These are phyloP conservation scores for Claviceps africana DNA, from an alignment of 2,329 filamentous ascomycete genomes.

Conservation along the genomic window DNA sequence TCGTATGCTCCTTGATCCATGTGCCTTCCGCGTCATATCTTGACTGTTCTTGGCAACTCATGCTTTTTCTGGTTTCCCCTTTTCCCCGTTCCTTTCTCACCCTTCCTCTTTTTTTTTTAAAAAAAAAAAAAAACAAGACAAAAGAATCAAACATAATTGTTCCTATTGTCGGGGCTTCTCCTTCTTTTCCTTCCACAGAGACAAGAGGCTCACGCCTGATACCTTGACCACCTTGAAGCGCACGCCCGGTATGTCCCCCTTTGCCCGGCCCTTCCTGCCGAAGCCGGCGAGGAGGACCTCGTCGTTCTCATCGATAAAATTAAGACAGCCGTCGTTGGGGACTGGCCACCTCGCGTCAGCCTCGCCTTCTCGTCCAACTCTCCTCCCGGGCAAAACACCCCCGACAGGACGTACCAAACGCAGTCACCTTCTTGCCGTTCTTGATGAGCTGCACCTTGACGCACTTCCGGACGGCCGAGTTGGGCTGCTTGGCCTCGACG, in stretches of 20 bases:
- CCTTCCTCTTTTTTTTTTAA: background rate
- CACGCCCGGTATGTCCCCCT: background rate
- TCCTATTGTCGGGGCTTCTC: background rate
- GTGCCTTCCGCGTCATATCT: too few species aligned
- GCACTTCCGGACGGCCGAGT: constrained; percentile 99
- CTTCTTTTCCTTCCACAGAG: background rate
- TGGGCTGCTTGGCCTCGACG: constrained; percentile 99
- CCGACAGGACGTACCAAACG: background rate
- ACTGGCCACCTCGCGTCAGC: too few species aligned
- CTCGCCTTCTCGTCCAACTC: too few species aligned
- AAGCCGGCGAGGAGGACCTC: background rate
- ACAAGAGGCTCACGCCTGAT: background rate
- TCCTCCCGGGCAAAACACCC: too few species aligned
- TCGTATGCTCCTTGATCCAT: too few species aligned
- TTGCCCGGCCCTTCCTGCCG: background rate
- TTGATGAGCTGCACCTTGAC: constrained; percentile 99
- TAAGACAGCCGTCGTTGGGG: background rate
- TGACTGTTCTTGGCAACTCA: too few species aligned
- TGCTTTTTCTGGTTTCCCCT: too few species aligned
- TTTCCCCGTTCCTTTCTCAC: too few species aligned
- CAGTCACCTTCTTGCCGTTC: constrained; percentile 75
- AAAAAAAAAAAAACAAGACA: too few species aligned
- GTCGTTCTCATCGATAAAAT: background rate
- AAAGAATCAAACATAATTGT: too few species aligned
- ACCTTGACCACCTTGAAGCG: background rate